Evolutionary conservation across 148 eudicot genomes (phyloP).

Genomic region (Talinum fruticosum): DNA sequence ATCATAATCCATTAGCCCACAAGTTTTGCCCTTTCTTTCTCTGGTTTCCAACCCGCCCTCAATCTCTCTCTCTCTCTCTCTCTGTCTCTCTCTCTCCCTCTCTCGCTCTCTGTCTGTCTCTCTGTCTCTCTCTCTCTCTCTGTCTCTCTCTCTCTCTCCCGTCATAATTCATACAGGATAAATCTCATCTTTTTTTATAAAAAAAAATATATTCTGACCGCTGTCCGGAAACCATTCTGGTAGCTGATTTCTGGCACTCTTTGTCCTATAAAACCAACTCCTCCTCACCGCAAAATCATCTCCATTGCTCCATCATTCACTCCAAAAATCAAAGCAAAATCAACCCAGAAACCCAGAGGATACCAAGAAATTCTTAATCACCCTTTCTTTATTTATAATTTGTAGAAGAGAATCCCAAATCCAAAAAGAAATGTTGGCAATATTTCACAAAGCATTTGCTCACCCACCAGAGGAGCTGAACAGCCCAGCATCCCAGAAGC

Average conservation of each 20-base stretch:
- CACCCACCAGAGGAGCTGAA: constrained; percentile 92
- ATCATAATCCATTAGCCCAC: constrained; percentile 12
- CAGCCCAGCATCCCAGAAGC: constrained; percentile 65
- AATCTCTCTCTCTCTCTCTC: too few species aligned
- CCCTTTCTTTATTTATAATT: not conserved
- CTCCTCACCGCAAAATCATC: not conserved
- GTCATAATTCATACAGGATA: too few species aligned
- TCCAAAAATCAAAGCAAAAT: not conserved
- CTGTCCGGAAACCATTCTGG: not conserved
- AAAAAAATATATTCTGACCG: not conserved
- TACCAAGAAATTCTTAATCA: not conserved
- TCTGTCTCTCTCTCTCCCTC: too few species aligned
- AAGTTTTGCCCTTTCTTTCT: constrained; percentile 7
- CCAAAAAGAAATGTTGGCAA: constrained; percentile 61
- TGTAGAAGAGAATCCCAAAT: not conserved
- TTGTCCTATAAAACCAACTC: not conserved
- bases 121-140: not conserved
- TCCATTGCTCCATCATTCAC: not conserved
- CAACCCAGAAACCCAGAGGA: not conserved
- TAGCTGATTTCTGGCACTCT: not conserved
- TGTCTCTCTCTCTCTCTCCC: too few species aligned
- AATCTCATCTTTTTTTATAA: not conserved
- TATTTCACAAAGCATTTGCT: constrained; percentile 86
- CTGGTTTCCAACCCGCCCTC: too few species aligned
- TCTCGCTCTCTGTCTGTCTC: too few species aligned